A percentile compares a stretch with the other conserved stretches of the same genome.
Conservation (phyloP, 108 stramenopile genomes). For the Cyclostephanos tholiformis region DNA sequence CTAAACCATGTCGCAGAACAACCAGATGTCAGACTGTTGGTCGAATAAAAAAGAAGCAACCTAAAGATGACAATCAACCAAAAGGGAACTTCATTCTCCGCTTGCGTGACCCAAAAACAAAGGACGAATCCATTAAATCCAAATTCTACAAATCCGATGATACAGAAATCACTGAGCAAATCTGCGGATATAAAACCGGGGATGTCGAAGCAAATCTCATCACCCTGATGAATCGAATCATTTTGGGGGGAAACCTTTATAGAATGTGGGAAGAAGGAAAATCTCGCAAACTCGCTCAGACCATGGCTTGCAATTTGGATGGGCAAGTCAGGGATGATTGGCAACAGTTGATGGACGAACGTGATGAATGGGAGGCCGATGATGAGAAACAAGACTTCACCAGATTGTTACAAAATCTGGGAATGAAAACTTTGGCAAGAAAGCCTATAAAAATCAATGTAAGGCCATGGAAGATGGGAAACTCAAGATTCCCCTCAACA, state of each 20-base stretch:
- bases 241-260: not conserved
- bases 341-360: not conserved
- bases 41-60: too few species aligned
- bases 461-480: not conserved
- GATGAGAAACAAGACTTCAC: not conserved
- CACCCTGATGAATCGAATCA: too few species aligned
- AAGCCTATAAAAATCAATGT: slow-evolving; percentile 5
- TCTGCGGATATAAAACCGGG: too few species aligned
- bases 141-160: too few species aligned
- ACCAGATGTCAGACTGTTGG: not conserved
- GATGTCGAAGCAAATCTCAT: too few species aligned
- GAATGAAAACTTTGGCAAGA: not conserved
- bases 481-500: not conserved
- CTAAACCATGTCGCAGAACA: not conserved
- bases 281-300: not conserved
- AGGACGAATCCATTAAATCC: too few species aligned
- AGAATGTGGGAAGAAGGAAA: not conserved
- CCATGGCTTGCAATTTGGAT: too few species aligned
- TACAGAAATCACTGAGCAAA: too few species aligned
- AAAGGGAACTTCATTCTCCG: too few species aligned
- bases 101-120: too few species aligned
- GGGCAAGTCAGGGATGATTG: slow-evolving; percentile 2
- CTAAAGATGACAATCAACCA: too few species aligned
- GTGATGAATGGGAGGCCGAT: not conserved
- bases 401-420: slow-evolving; percentile 1